A percentile compares a stretch with the other conserved stretches of the same genome.
These are phyloP conservation scores for Penicillium egyptiacum DNA, from an alignment of 495 filamentous ascomycete species.

Conservation along the genomic window DNA sequence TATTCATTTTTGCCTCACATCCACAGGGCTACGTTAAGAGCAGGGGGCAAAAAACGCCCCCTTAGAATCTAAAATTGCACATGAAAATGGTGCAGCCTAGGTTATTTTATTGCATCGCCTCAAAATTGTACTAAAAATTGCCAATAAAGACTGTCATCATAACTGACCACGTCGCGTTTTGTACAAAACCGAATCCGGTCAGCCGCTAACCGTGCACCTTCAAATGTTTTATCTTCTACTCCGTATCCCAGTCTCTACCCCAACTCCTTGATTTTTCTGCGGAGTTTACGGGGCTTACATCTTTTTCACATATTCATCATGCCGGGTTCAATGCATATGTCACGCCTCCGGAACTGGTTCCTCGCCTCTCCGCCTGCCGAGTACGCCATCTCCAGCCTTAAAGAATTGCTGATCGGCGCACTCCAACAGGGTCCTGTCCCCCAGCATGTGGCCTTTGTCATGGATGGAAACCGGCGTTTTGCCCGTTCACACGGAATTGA, in stretches of 20 bases:
- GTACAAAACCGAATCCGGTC: conserved; percentile 15
- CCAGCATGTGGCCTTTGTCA: conserved; percentile 93
- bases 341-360: conserved; percentile 80
- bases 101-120: conserved; percentile 10
- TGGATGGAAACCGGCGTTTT: conserved; percentile 96
- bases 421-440: conserved; percentile 88
- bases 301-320: conserved; percentile 23
- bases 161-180: conserved; percentile 27
- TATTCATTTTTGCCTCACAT: conserved; percentile 18
- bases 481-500: conserved; percentile 88
- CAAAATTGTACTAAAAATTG: conserved; percentile 6
- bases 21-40: conserved; percentile 1
- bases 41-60: not conserved
- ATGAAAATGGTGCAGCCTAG: conserved; percentile 26
- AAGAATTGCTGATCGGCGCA: conserved; percentile 81
- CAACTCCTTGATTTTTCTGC: conserved; percentile 4
- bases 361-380: conserved; percentile 84
- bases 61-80: not conserved
- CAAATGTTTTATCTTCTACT: conserved; percentile 1
- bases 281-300: not conserved
- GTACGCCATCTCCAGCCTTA: conserved; percentile 69
- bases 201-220: conserved; percentile 14
- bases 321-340: conserved; percentile 63
- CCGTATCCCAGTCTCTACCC: not conserved
- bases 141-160: conserved; percentile 3